These are phyloP conservation scores for Steccherinum ochraceum DNA, from an alignment of 768 basidiomycete genomes.

Conservation along the genomic window DNA sequence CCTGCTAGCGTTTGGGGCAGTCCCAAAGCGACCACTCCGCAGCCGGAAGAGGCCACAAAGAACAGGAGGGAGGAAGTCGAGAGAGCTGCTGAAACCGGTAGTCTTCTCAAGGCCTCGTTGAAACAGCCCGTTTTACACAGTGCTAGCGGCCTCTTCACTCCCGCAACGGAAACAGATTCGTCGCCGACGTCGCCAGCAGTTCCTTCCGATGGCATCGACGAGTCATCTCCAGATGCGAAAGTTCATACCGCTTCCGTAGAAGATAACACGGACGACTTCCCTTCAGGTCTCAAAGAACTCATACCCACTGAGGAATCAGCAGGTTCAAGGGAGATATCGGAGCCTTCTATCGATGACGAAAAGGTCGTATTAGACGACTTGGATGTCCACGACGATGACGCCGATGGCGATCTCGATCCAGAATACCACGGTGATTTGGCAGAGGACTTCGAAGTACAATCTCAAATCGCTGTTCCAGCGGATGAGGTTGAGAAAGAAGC, in stretches of 20 bases:
- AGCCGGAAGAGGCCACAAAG: background rate
- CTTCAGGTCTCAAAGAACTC: no score
- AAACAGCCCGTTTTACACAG: background rate
- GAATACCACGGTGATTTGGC: slow-evolving; percentile 7
- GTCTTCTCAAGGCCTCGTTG: background rate
- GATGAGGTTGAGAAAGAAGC: background rate
- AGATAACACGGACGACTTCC: no score
- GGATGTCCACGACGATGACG: slow-evolving; percentile 5
- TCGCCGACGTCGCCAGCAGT: slow-evolving; percentile 2
- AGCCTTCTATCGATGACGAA: no score
- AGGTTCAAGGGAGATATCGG: no score
- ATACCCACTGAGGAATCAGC: no score
- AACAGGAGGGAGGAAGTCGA: background rate
- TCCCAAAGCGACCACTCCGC: slow-evolving; percentile 3
- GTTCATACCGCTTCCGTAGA: no score
- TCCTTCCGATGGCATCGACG: background rate
- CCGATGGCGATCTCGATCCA: slow-evolving; percentile 16
- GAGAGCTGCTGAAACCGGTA: background rate
- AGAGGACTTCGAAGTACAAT: background rate
- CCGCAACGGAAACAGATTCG: slow-evolving; percentile 6
- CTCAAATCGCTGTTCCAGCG: background rate
- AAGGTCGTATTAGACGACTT: background rate
- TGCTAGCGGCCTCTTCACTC: slow-evolving; percentile 12
- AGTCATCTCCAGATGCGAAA: no score
- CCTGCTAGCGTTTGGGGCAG: slow-evolving; percentile 22